A percentile compares a stretch with the other conserved stretches of the same genome.
Conservation (phyloP, 2,329 filamentous ascomycete species). For the Talaromyces funiculosus region DNA sequence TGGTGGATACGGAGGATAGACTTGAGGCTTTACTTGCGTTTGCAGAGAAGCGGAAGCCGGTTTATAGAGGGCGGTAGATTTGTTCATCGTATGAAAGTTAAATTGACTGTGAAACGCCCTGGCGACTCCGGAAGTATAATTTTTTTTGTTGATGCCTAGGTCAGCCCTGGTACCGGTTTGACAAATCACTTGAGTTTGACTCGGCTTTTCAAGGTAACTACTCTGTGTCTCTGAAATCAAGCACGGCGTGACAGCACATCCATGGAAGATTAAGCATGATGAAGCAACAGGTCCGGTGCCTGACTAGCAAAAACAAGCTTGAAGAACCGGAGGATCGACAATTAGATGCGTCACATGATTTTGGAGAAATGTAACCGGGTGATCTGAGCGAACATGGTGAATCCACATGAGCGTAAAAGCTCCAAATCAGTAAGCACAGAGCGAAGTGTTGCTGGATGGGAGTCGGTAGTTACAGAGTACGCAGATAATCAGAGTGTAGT, state of each 20-base stretch:
- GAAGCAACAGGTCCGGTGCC: background rate
- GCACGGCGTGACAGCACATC: background rate
- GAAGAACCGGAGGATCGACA: background rate
- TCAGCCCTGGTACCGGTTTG: background rate
- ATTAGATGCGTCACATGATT: background rate
- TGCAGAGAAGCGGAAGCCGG: conserved; percentile 64
- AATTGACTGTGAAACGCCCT: background rate
- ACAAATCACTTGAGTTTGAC: background rate
- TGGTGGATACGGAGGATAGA: conserved; percentile 78
- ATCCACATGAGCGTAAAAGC: background rate
- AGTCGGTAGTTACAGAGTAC: background rate
- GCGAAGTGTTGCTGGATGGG: background rate
- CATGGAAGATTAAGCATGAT: background rate
- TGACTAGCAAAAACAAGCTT: background rate
- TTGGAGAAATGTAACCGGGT: background rate
- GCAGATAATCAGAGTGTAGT: background rate
- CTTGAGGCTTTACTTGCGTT: conserved; percentile 86
- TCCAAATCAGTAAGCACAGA: background rate
- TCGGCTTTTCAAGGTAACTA: too few species aligned
- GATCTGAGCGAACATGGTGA: background rate
- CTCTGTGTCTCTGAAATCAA: background rate
- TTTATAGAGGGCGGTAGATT: conserved; percentile 51
- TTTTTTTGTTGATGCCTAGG: background rate
- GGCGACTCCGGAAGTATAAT: background rate
- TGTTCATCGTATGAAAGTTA: background rate